These are phyloP conservation scores for Daldinia sp. DNA, from an alignment of 2,329 filamentous ascomycete genomes.

Conservation along the genomic window DNA sequence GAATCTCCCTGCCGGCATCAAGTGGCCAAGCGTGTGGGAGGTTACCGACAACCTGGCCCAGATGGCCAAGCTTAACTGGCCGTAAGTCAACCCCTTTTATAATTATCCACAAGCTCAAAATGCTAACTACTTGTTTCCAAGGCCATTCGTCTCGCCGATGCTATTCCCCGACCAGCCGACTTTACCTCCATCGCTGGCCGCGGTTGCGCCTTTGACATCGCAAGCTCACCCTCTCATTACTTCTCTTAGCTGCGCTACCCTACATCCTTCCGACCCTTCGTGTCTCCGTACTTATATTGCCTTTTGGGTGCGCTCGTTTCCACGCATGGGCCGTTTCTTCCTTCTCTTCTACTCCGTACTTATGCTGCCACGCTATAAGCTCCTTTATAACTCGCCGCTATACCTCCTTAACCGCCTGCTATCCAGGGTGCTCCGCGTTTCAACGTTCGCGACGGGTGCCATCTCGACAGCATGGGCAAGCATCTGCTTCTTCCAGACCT, in stretches of 20 bases:
- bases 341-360: slow-evolving; percentile 79
- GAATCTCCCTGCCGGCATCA: slow-evolving; percentile 72
- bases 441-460: slow-evolving; percentile 82
- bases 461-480: slow-evolving; percentile 89
- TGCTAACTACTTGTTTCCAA: slow-evolving; percentile 53
- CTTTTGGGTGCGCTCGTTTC: slow-evolving; percentile 88
- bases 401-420: slow-evolving; percentile 74
- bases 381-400: slow-evolving; percentile 77
- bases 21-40: slow-evolving; percentile 81
- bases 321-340: slow-evolving; percentile 81
- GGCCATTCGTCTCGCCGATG: slow-evolving; percentile 84
- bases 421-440: slow-evolving; percentile 77
- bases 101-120: slow-evolving; percentile 1
- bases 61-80: slow-evolving; percentile 87
- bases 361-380: slow-evolving; percentile 75
- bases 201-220: slow-evolving; percentile 81
- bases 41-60: slow-evolving; percentile 84
- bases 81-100: slow-evolving; percentile 64
- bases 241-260: slow-evolving; percentile 86
- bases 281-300: slow-evolving; percentile 89
- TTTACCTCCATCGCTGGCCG: slow-evolving; percentile 73
- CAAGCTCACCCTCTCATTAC: slow-evolving; percentile 89
- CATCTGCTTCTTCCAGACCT: slow-evolving; percentile 87
- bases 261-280: slow-evolving; percentile 89
- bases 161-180: slow-evolving; percentile 80